phyloP scores from a whole-genome alignment of 306 rosid genomes.

The Begonia fuchsioides region DNA sequence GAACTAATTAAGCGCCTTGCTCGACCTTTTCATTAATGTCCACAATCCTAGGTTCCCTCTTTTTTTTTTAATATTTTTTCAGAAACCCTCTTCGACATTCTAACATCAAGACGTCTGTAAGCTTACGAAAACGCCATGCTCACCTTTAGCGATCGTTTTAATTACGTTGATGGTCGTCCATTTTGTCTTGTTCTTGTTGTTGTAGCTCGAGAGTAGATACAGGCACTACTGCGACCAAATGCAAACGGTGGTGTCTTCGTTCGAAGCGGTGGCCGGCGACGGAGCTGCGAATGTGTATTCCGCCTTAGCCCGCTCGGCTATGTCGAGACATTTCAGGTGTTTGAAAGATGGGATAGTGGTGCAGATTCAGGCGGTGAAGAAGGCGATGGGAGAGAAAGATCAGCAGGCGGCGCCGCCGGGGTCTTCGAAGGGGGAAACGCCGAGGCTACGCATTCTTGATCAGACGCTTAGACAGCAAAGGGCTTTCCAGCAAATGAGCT shows the following conservation, averaged over 20 bases:
- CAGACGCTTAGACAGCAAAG: slow-evolving; percentile 84
- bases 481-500: slow-evolving; percentile 86
- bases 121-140: too few species aligned
- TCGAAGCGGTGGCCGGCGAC: slow-evolving; percentile 72
- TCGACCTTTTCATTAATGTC: slow-evolving; percentile 34
- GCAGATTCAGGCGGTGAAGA: slow-evolving; percentile 57
- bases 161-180: too few species aligned
- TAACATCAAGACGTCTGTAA: too few species aligned
- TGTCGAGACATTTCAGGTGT: slow-evolving; percentile 91
- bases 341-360: slow-evolving; percentile 61
- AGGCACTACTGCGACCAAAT: slow-evolving; percentile 90
- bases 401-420: slow-evolving; percentile 64
- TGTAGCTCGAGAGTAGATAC: slow-evolving; percentile 84
- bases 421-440: slow-evolving; percentile 87
- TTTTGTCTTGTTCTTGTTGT: background rate
- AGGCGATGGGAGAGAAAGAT: slow-evolving; percentile 76
- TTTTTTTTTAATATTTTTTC: background rate
- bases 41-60: slow-evolving; percentile 11
- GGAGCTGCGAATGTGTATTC: slow-evolving; percentile 92
- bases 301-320: slow-evolving; percentile 73
- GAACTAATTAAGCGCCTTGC: slow-evolving; percentile 20
- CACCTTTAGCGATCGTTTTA: too few species aligned
- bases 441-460: slow-evolving; percentile 69
- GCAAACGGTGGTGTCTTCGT: slow-evolving; percentile 90
- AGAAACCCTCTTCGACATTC: too few species aligned